Evolutionary conservation across 2,329 filamentous ascomycete species (phyloP), one percentile per base, ranked within the genome.

Genomic region (Diaporthe batatas): DNA sequence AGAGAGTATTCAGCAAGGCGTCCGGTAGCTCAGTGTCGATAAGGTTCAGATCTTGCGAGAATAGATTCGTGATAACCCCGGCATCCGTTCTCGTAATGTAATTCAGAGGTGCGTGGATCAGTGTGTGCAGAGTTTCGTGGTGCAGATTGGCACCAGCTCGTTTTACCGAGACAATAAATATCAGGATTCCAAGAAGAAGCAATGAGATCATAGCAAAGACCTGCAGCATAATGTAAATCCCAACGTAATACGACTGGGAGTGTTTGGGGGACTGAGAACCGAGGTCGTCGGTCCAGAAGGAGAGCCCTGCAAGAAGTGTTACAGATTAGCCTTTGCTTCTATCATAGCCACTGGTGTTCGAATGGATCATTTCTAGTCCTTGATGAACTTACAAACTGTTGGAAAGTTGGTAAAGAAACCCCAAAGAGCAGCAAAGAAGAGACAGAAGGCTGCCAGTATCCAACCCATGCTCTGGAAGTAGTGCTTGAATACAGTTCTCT

Each of bases 21-120:
- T 78, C 59, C 0, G 84, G 83, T 0, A 86, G 76, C 32, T 84
- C 81, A 1, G 77, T 77, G 47, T 86, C 84, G 5, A 86, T 77
- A 0, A 86, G 77, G 2, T 79, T 81, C 74, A 85, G 78, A 39
- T 87, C 86, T 73, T 87, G 85, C 0, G 83, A 84, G 74, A 87
- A 87, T 6, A 84, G 75, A 29, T 86, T 86, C 10, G 82, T 83
- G 39, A 84, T 79, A 1, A 81, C 76, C 1, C 85, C 85, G 0
- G 79, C 78, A 71, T 87, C 85, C 0, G 82, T 86, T 0, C 73
- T 79, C 0, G 82, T 81, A 64, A 86, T 84, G 73, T 86, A 85
- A 10, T 75, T 75, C 47, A 87, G 72, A 1, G 85, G 83, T 1
- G 85, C 85, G 1, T 76, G 76, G 14, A 83, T 75, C 0, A 84